Evolutionary conservation across 2,329 filamentous ascomycete genomes (phyloP), one percentile per base, ranked within the genome.

Genomic region (Fusarium subglutinans): DNA sequence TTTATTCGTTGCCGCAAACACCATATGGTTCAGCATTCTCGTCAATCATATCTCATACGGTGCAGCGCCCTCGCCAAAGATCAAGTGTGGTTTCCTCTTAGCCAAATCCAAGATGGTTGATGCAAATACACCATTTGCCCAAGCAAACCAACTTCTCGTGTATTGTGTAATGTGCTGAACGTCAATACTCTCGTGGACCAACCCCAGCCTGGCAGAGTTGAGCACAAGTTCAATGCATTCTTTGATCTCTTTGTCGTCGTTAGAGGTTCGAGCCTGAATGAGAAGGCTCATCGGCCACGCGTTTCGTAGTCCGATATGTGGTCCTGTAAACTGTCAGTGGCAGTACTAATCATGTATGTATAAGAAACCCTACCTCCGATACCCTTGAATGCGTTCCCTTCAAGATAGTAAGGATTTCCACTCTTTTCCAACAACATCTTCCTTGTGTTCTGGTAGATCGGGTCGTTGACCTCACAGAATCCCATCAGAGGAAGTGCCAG

Each of bases 211-310:
- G 70, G 93, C 93, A 4, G 93, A 93, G 69, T 90, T 87, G 68
- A 96, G 90, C 44, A 99, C 96, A 38, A 92, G 82, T 13, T 90
- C 85, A 33, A 99, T 82, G 71, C 92, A 93, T 55, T 89, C 87
- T 69, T 83, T 85, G 73, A 99, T 98, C 84, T 99, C 96, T 0
- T 87, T 86, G 69, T 98, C 95, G 65, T 95, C 87, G 57, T 96
- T 89, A 11, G 91, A 93, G 1, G 96, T 99, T 88, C 96, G 94
- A 6, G 94, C 94, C 82, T 98, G 95, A 26, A 98, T 90, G 14
- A 99, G 87, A 71, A 98, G 85, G 80, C 94, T 96, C 95, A 99
- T 98, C 1, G 96, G 96, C 96, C 96, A 99, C 13, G 96, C 96
- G 75, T 98, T 94, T 77, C 90, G 86, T n/a, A 97, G 84, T 1